Conservation (phyloP, 345 rosid genomes). For the Triadica sebifera region DNA sequence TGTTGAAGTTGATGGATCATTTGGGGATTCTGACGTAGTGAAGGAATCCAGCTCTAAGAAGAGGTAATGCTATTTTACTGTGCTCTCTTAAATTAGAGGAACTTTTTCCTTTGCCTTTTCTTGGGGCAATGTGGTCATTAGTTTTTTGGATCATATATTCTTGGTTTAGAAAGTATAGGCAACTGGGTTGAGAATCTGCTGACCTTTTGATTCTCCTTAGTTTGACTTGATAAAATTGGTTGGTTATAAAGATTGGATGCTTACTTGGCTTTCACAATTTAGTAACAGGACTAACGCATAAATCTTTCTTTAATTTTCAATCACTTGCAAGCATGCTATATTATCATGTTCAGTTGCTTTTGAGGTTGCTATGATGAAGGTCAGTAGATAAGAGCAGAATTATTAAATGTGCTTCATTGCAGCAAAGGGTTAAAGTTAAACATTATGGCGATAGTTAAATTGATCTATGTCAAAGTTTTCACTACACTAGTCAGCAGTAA, state of each 20-base stretch:
- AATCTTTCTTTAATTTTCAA: not conserved
- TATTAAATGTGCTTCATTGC: not conserved
- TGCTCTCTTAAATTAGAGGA: not conserved
- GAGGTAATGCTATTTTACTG: conserved; percentile 47
- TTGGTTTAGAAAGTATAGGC: conserved; percentile 1
- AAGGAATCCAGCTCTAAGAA: conserved; percentile 80
- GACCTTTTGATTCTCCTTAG: not conserved
- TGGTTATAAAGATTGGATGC: not conserved
- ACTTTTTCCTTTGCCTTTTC: not conserved
- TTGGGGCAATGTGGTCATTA: not conserved
- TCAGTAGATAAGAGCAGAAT: not conserved
- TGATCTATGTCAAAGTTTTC: not conserved
- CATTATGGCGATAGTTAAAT: not conserved
- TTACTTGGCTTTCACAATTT: conserved; percentile 4
- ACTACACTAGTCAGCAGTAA: not conserved
- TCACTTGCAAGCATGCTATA: conserved; percentile 3
- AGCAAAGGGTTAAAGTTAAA: not conserved
- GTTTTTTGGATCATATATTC: not conserved
- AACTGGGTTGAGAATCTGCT: not conserved
- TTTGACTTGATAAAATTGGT: not conserved
- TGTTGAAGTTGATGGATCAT: conserved; percentile 57
- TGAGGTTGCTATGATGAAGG: not conserved
- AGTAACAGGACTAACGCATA: too few species aligned
- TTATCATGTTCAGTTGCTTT: not conserved
- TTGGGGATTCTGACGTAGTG: conserved; percentile 62